Base-by-base conservation (phyloP, 164 flowering plant genomes). In the Santalum album region DNA sequence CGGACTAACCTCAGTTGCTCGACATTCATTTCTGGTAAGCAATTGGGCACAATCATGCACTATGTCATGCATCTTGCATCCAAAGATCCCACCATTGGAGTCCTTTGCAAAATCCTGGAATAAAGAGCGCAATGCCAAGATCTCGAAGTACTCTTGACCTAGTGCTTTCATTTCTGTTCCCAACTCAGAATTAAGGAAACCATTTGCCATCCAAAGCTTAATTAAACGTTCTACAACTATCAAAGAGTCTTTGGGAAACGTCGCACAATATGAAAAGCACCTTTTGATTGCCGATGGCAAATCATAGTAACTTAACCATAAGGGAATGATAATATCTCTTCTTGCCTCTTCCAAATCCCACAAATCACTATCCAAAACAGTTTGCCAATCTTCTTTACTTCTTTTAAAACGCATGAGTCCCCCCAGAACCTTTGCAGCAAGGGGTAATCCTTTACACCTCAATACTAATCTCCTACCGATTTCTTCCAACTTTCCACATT, bases 241-340 rank as follows among this genome's bases (percentile, higher is more conserved):
- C 12, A 20, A 18, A 20, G 22, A 24, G 38, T 54, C 65, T 23
- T 62, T 66, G 14, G 61, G 70, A 25, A 65, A 61, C 1, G 61
- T 29, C 1, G 69, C 36, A 49, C 69, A 69, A 24, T 48, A 69
- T 0, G 61, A 20, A 36, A 70, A 70, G 20, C 74, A 70, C 2
- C 29, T 32, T 45, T 62, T 70, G 26, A 58, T 17, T 20, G 35
- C 19, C 7, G 62, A n/a, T 12, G 61, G 55, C 6, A 70, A 56
- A 49, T 65, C 23, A 34, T 60, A 1, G 49, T 69, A 69, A 21
- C 73, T 69, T 40, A 69, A 32, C 46, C 18, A 49, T 18, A 70
- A 29, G 5, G 60, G 26, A 7, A 61, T 48, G 16, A 58, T 22
- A 3, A 66, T 42, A 0, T 6, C 52, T 12, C 19, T 53, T 18